Evolutionary conservation across 2,329 filamentous ascomycete species (phyloP), one percentile per base, ranked within the genome.

Genomic region (Aquanectria penicillioides): DNA sequence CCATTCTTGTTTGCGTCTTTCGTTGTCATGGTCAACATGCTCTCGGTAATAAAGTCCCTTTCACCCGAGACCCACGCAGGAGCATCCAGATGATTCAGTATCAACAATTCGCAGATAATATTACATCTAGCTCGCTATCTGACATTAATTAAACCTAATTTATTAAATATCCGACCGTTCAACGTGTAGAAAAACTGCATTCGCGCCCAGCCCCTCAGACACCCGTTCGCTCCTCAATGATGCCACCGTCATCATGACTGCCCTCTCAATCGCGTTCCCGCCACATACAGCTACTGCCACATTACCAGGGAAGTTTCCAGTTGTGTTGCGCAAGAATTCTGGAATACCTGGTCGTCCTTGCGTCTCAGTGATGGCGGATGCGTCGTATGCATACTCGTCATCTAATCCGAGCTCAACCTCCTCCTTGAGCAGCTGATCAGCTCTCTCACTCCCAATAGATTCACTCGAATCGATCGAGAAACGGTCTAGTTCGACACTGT

Each of bases 201-300:
- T 46, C 2, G 17, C 37, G 1, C 60, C 54, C 8, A 61, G 20
- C 12, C 57, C 64, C 13, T 66, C 62, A 3, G 17, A 40, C 8
- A 34, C 57, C 3, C 59, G 44, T 13, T 63, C 57, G 6, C 51
- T 56, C 29, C 54, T 49, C 5, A 70, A 29, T 2, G 48, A 28
- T 1, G 60, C 61, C 33, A 70, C 63, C 10, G 53, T 50, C 23
- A 40, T 60, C 61, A 61, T 57, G 2, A 66, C 68, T 2, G 47
- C 59, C 38, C 41, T 62, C 23, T 70, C 68, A 4, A 70, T 61
- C 7, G 61, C 56, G 13, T 49, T 62, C 0, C 66, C 68, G 3
- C 66, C 68, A 34, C 68, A 70, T 9, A 70, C 66, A 2, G 68
- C 68, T 5, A 70, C 58, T 3, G 40, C 66, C 8, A 69, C 52